Evolutionary conservation across 257 asterid genomes (phyloP).

Genomic region (Fraxinus americana): DNA sequence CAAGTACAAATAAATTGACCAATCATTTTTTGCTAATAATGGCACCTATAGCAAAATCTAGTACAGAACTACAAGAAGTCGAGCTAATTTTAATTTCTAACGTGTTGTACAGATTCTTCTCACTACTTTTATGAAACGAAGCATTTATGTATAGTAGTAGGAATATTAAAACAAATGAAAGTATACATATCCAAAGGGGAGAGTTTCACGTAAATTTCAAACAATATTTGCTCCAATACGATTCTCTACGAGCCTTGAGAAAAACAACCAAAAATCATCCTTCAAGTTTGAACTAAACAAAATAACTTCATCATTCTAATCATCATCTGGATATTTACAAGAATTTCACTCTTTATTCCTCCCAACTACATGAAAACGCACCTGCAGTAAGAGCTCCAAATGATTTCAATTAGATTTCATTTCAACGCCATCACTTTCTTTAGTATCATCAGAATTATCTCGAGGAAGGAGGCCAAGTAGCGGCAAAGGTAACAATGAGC

Average conservation of each 20-base stretch:
- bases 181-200: no score
- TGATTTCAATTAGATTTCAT: constrained; percentile 67
- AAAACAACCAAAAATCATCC: background rate
- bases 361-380: background rate
- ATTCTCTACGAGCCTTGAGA: background rate
- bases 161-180: no score
- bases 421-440: constrained; percentile 56
- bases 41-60: no score
- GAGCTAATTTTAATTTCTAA: no score
- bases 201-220: background rate
- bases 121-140: no score
- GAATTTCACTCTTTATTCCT: constrained; percentile 17
- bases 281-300: background rate
- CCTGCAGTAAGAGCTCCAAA: constrained; percentile 2
- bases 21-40: no score
- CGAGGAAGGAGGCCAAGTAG: constrained; percentile 85
- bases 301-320: background rate
- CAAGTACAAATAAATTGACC: no score
- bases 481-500: constrained; percentile 89
- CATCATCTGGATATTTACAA: constrained; percentile 31
- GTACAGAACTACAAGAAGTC: no score
- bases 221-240: background rate
- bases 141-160: no score
- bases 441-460: constrained; percentile 45
- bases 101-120: no score